Evolutionary conservation across 768 basidiomycete species (phyloP).

Genomic region (Mycena alexandri): DNA sequence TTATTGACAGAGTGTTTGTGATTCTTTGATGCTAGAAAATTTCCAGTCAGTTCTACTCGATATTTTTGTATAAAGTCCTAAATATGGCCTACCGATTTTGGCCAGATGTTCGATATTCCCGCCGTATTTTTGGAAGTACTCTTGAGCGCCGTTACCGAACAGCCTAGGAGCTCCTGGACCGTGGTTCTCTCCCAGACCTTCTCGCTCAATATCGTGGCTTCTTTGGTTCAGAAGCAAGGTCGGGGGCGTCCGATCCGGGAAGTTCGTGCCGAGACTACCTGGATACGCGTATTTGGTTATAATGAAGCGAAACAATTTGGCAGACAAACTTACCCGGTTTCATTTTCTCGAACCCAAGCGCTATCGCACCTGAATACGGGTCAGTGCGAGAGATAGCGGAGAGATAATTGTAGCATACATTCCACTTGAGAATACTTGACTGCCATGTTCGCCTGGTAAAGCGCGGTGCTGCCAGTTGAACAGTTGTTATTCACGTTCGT

Average conservation of each 20-base stretch:
- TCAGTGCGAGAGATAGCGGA: background rate
- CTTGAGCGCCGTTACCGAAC: constrained; percentile 81
- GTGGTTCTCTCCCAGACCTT: constrained; percentile 67
- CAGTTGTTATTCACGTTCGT: constrained; percentile 92
- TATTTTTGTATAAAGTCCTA: background rate
- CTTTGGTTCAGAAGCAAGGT: constrained; percentile 58
- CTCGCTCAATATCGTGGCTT: constrained; percentile 62
- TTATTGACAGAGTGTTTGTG: constrained; percentile 87
- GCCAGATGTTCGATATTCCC: constrained; percentile 76
- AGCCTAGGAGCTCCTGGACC: constrained; percentile 80
- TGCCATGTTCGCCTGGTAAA: constrained; percentile 78
- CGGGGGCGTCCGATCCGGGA: constrained; percentile 67
- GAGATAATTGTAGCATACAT: constrained; percentile 53
- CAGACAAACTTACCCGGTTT: constrained; percentile 52
- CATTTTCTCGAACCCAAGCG: constrained; percentile 92
- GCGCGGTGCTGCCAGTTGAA: constrained; percentile 83
- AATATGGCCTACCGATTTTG: constrained; percentile 70
- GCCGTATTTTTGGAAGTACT: constrained; percentile 84
- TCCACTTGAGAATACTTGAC: constrained; percentile 79
- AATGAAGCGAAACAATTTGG: background rate
- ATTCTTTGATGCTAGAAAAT: constrained; percentile 77
- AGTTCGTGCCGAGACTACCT: constrained; percentile 78
- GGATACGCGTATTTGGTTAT: background rate
- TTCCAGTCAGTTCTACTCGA: background rate
- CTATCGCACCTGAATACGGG: constrained; percentile 60